Evolutionary conservation across 805 yeast genomes (phyloP).

Genomic region (Candida ponderosae): DNA sequence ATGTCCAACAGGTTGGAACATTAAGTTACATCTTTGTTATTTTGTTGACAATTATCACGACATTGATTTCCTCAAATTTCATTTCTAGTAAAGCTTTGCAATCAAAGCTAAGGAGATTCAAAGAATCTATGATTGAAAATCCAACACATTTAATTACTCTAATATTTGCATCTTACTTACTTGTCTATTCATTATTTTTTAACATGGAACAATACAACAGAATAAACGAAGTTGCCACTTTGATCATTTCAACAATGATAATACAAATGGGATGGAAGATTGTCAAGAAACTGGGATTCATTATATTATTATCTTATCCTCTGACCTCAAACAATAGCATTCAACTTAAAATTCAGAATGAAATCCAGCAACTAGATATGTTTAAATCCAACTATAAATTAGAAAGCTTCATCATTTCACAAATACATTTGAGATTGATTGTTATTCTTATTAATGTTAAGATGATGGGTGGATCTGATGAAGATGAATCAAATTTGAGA

Average conservation of each 20-base stretch:
- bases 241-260: slow-evolving; percentile 35
- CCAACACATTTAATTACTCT: slow-evolving; percentile 36
- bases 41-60: slow-evolving; percentile 16
- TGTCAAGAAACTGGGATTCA: slow-evolving; percentile 42
- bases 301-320: slow-evolving; percentile 48
- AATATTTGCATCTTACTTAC: slow-evolving; percentile 30
- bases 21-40: slow-evolving; percentile 23
- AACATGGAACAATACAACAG: slow-evolving; percentile 14
- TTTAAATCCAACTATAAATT: slow-evolving; percentile 45
- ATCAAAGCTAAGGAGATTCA: slow-evolving; percentile 5
- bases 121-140: slow-evolving; percentile 14
- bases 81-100: background rate
- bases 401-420: slow-evolving; percentile 42
- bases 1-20: slow-evolving; percentile 13
- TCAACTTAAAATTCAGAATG: slow-evolving; percentile 32
- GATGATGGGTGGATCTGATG: slow-evolving; percentile 66
- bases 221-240: slow-evolving; percentile 37
- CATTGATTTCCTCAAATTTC: slow-evolving; percentile 26
- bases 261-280: slow-evolving; percentile 45
- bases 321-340: slow-evolving; percentile 28
- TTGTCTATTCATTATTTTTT: slow-evolving; percentile 30
- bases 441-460: slow-evolving; percentile 46
- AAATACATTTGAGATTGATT: slow-evolving; percentile 54
- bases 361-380: slow-evolving; percentile 38
- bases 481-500: slow-evolving; percentile 54